These are phyloP conservation scores for Breynia disticha DNA, from an alignment of 441 rosid species.

Conservation along the genomic window DNA sequence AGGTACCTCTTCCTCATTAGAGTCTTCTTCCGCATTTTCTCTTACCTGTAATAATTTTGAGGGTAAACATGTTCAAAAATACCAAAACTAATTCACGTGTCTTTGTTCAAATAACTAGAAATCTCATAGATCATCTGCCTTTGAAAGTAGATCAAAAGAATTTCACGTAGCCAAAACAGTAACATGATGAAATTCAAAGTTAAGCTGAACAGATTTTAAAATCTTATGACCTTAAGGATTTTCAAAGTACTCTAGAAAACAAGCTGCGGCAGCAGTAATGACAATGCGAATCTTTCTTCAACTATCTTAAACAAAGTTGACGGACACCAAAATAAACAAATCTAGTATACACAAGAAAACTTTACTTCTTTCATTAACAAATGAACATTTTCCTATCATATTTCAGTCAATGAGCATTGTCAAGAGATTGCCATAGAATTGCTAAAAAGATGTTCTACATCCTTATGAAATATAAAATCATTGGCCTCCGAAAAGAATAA, in stretches of 20 bases:
- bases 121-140: not conserved
- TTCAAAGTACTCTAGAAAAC: too few relatives aligned
- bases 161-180: not conserved
- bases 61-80: too few relatives aligned
- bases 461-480: not conserved
- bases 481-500: not conserved
- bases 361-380: not conserved
- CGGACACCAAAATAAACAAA: not conserved
- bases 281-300: too few relatives aligned
- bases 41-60: conserved; percentile 30
- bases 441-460: too few relatives aligned
- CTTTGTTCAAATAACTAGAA: too few relatives aligned
- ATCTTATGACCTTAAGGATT: not conserved
- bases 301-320: too few relatives aligned
- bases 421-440: too few relatives aligned
- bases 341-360: not conserved
- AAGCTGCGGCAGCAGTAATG: not conserved
- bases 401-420: too few relatives aligned
- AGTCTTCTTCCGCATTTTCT: conserved; percentile 31
- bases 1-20: conserved; percentile 45
- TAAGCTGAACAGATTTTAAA: not conserved
- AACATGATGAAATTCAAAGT: not conserved
- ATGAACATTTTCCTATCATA: too few relatives aligned
- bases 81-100: not conserved
- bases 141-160: not conserved